A percentile compares a stretch with the other conserved stretches of the same genome.
phyloP scores from a whole-genome alignment of 306 rosid species.

The Senna siamea region DNA sequence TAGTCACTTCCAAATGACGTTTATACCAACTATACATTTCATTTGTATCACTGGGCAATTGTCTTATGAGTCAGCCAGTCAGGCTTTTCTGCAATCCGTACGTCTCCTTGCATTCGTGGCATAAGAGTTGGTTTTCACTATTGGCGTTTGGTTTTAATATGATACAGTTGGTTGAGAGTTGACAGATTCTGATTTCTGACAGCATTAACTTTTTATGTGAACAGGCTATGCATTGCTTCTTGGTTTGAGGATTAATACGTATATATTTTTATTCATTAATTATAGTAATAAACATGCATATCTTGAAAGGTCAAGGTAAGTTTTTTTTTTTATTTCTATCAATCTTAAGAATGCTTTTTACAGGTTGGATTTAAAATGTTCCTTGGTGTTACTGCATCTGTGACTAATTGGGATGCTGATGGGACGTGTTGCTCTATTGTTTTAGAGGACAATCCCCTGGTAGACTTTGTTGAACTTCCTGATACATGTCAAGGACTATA shows the following conservation, averaged over 20 bases:
- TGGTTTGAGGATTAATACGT: not conserved
- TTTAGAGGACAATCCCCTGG: conserved; percentile 95
- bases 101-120: not conserved
- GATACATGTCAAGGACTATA: conserved; percentile 90
- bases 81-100: not conserved
- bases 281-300: conserved; percentile 14
- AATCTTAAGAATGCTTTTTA: conserved; percentile 31
- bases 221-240: not conserved
- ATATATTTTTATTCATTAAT: conserved; percentile 13
- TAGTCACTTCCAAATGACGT: not conserved
- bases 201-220: not conserved
- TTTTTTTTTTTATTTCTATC: not conserved
- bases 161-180: not conserved
- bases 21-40: no score
- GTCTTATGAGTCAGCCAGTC: not conserved
- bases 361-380: conserved; percentile 98
- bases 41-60: not conserved
- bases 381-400: conserved; percentile 91
- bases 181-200: not conserved
- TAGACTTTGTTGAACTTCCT: conserved; percentile 96
- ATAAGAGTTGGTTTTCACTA: not conserved
- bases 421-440: conserved; percentile 90
- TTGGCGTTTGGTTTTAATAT: not conserved
- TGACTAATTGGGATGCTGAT: conserved; percentile 91
- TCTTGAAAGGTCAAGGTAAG: not conserved